Base-by-base conservation (phyloP, 192 early-diverging fungal genomes). In the Cetraspora pellucida region DNA sequence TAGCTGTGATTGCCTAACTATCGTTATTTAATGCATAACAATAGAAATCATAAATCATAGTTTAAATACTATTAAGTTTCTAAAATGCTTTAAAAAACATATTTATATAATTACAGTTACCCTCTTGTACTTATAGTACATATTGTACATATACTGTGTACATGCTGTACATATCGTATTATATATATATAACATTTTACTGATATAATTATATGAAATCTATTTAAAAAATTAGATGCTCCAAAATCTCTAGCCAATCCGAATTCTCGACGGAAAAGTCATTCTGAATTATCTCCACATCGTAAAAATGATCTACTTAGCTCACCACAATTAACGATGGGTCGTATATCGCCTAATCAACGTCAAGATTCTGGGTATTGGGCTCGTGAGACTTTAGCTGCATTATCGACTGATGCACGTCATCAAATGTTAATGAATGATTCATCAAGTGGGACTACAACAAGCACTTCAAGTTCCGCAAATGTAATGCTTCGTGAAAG, bases 331-430 rank as follows among this genome's bases (percentile, higher is more conserved):
- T 14, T 68, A 1, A 27, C 9, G 10, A 1, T 49, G 45, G 66
- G 66, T 14, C 66, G 66, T 47, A 11, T 49, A 7, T 68, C 66
- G 19, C 66, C 66, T 37, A 47, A 11, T 45, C 66, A 43, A 21
- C 19, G 45, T 17, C 66, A 68, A 49, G 66, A 68, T 16, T 46
- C 66, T 21, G 66, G 45, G 21, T 65, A 37, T 1, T 68, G 66
- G 66, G 66, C 66, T 16, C n/a, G 31, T 47, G 66, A 68, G 25
- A 68, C 66, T 27, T 49, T 68, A 27, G 0, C 11, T 13, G 46
- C 66, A 21, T 68, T 68, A 47, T 65, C 63, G n/a, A 45, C 25
- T 23, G 66, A 68, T 68, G 11, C 27, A 1, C 66, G 66, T 68
- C 66, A 47, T 28, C 11, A 25, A 10, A 68, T 2, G 21, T 27